Percentiles rank a stretch among this genome's conserved stretches.
phyloP scores from a whole-genome alignment of 1,284 basidiomycete species.

The Microbotryum saponariae region DNA sequence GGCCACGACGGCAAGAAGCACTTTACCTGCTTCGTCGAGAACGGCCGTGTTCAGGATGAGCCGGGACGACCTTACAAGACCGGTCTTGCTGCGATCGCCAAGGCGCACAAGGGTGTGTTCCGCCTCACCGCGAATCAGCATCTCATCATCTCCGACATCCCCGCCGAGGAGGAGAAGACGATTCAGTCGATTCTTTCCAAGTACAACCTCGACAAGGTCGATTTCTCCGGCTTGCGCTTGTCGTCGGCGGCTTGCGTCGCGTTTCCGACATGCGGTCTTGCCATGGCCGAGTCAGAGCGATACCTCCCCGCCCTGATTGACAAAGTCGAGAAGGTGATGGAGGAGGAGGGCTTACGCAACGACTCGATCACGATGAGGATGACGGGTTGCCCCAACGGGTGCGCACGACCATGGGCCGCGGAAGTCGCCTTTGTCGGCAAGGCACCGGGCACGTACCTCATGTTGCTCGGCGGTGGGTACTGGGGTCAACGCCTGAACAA shows the following conservation, averaged over 20 bases:
- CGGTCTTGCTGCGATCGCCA: constrained; percentile 83
- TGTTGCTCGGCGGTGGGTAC: constrained; percentile 94
- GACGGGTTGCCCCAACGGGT: constrained; percentile 47
- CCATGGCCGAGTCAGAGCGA: constrained; percentile 90
- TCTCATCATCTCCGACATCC: constrained; percentile 77
- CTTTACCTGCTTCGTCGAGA: constrained; percentile 93
- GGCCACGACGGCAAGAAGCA: constrained; percentile 80
- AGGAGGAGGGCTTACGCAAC: constrained; percentile 82
- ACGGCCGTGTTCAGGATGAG: constrained; percentile 91
- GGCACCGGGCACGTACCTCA: constrained; percentile 83
- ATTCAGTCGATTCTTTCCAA: constrained; percentile 61
- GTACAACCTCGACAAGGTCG: constrained; percentile 86
- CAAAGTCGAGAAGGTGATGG: constrained; percentile 92
- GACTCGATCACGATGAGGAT: constrained; percentile 96
- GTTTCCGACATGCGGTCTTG: constrained; percentile 92
- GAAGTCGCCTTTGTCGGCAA: constrained; percentile 97
- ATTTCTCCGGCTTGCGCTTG: constrained; percentile 70
- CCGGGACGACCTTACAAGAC: constrained; percentile 82
- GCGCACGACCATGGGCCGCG: constrained; percentile 58
- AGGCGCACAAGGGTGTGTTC: constrained; percentile 88
- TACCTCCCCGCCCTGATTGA: constrained; percentile 90
- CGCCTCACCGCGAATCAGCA: constrained; percentile 86
- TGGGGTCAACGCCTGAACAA: constrained; percentile 62
- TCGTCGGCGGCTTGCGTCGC: constrained; percentile 84
- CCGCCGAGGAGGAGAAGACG: constrained; percentile 55